These are phyloP conservation scores for Odonthalia washingtoniensis DNA, from an alignment of 31 red algal species.

Conservation along the genomic window DNA sequence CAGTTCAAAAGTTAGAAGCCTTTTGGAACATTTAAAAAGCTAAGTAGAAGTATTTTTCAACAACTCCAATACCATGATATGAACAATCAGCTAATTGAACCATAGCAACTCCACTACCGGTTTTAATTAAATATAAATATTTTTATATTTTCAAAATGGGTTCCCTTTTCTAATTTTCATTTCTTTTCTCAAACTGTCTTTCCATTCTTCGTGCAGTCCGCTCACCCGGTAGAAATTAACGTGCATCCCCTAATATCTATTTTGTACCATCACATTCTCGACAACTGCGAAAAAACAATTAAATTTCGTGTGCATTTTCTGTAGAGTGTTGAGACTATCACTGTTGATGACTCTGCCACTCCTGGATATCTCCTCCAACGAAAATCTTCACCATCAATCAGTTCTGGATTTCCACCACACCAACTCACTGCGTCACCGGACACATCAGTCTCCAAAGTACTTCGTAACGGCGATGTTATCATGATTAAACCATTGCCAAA, in stretches of 20 bases:
- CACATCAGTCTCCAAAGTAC: constrained; percentile 19
- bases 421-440: constrained; percentile 43
- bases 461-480: constrained; percentile 59
- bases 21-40: constrained; percentile 47
- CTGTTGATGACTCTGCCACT: constrained; percentile 24
- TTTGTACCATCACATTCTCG: too few species aligned
- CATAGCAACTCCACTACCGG: constrained; percentile 32
- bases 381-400: constrained; percentile 1
- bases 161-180: too few species aligned
- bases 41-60: constrained; percentile 9
- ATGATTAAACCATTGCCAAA: constrained; percentile 34
- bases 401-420: constrained; percentile 59
- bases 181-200: too few species aligned
- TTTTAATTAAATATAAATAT: too few species aligned
- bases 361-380: neutral
- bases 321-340: constrained; percentile 6
- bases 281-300: neutral
- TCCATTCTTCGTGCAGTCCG: too few species aligned
- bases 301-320: constrained; percentile 44
- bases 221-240: too few species aligned
- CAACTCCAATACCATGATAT: constrained; percentile 28
- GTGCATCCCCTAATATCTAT: too few species aligned
- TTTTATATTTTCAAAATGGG: too few species aligned
- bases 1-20: constrained; percentile 29
- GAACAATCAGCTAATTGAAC: constrained; percentile 36